Base-by-base conservation (phyloP, 495 filamentous ascomycete species). In the Penicillium robsamsonii region DNA sequence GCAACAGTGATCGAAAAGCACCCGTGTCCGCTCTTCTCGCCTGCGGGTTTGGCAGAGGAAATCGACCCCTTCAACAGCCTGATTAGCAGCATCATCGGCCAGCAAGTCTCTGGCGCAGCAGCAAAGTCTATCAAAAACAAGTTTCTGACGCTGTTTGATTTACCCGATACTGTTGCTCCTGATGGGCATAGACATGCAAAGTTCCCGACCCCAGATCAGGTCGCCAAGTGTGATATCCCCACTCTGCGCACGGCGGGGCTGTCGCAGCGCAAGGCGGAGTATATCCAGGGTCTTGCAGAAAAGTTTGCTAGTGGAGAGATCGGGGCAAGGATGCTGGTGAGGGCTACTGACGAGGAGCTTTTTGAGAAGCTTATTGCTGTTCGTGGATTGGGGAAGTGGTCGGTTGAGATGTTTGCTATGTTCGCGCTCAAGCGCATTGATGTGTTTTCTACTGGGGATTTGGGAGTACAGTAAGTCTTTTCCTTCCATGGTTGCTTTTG, bases 361-460 rank as follows among this genome's bases (percentile, higher is more conserved):
- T 67, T 97, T 31, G 81, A 88, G 73, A 87, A 80, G 64, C 72
- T 98, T 57, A 88, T 83, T n/a, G 88, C 89, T 18, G 91, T 98
- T 31, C 78, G 92, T 33, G 94, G 94, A 4, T 70, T 98, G 48
- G 94, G 94, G 3, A 78, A 74, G 57, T 97, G 95, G 94, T 91
- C 86, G 50, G 94, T 93, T 20, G 92, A 96, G 78, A 97, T 97
- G 93, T 98, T 98, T 75, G 87, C 91, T 57, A 88, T 87, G 66
- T 97, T 97, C 71, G 87, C 81, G 11, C 73, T 97, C 43, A 96
- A 96, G 80, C 79, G 95, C 24, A 86, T 89, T 79, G 93, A 97
- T 77, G 87, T 98, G 25, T 96, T 98, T 64, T 91, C 88, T 6
- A 86, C 88, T 15, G 95, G 94, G 0, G 94, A 98, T 77, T 70